A percentile compares a stretch with the other conserved stretches of the same genome.
phyloP scores from a whole-genome alignment of 768 basidiomycete species.

The Mrakia hoshinonis region DNA sequence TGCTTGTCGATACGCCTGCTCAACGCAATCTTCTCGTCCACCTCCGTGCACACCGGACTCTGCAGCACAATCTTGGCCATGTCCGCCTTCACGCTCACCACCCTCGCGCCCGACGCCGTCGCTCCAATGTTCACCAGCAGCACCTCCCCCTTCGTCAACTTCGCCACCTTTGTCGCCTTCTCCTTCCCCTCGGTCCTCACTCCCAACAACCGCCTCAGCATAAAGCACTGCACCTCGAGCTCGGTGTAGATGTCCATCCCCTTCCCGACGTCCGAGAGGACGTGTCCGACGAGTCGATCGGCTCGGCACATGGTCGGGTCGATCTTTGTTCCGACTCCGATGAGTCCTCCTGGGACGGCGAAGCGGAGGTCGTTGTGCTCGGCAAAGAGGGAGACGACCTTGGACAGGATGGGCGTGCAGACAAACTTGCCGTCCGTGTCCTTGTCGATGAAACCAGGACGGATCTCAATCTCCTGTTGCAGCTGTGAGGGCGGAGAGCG shows the following conservation, averaged over 20 bases:
- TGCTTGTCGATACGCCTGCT: conserved; percentile 94
- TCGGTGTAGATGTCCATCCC: conserved; percentile 81
- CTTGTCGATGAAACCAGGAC: conserved; percentile 94
- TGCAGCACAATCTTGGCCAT: conserved; percentile 89
- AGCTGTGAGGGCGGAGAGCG: conserved; percentile 40
- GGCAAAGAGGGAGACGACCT: conserved; percentile 82
- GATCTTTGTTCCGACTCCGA: conserved; percentile 95
- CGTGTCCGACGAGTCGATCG: conserved; percentile 92
- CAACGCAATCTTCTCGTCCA: conserved; percentile 94
- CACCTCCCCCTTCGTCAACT: conserved; percentile 29
- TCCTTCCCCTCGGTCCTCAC: conserved; percentile 92
- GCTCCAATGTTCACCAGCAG: conserved; percentile 92
- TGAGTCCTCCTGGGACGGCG: conserved; percentile 93
- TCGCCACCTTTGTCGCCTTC: conserved; percentile 74
- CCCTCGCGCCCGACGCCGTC: conserved; percentile 91
- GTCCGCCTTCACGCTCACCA: conserved; percentile 87
- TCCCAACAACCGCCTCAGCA: conserved; percentile 89
- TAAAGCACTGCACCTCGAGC: conserved; percentile 52
- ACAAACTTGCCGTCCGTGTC: conserved; percentile 78
- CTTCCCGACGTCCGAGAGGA: conserved; percentile 87
- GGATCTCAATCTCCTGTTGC: conserved; percentile 90
- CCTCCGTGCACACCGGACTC: conserved; percentile 88
- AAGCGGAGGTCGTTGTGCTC: conserved; percentile 91
- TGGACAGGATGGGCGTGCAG: conserved; percentile 87
- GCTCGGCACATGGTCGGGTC: conserved; percentile 95